Percentiles rank a stretch among this genome's conserved stretches.
phyloP scores from a whole-genome alignment of 108 stramenopile species.

The Cyclostephanos tholiformis region DNA sequence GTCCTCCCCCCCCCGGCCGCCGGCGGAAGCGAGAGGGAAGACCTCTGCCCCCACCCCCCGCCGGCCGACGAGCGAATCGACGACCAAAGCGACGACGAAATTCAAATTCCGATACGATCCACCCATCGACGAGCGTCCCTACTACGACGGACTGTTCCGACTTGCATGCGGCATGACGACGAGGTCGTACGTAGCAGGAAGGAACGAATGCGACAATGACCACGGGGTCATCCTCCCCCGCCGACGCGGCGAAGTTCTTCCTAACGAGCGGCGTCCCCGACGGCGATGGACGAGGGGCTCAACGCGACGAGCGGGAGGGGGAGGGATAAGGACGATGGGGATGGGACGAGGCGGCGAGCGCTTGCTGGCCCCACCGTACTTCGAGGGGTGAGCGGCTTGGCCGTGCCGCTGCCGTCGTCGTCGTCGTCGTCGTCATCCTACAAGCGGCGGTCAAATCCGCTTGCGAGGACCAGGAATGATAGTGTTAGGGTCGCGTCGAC shows the following conservation, averaged over 20 bases:
- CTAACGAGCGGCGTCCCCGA: conserved; percentile 17
- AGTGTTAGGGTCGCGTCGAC: background rate
- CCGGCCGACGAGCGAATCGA: too few relatives aligned
- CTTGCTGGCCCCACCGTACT: conserved; percentile 32
- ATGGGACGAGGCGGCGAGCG: too few relatives aligned
- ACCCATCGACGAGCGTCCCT: background rate
- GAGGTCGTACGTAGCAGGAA: background rate
- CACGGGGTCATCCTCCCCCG: conserved; percentile 27
- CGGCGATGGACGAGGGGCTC: conserved; percentile 24
- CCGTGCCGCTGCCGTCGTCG: conserved; percentile 22
- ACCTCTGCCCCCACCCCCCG: too few relatives aligned
- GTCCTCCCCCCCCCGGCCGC: too few relatives aligned
- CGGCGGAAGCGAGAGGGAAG: too few relatives aligned
- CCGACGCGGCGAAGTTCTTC: conserved; percentile 34
- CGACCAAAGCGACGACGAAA: background rate
- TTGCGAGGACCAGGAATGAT: background rate
- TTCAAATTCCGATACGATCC: conserved; percentile 17
- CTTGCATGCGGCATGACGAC: background rate
- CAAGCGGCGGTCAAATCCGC: background rate
- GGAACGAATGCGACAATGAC: background rate
- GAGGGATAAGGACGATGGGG: too few relatives aligned
- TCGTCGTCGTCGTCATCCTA: background rate
- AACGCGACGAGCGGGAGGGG: background rate
- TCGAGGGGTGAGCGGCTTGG: conserved; percentile 36
- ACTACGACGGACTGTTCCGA: conserved; percentile 8